phyloP scores from a whole-genome alignment of 2,329 filamentous ascomycete species.

The Alternaria dauci region DNA sequence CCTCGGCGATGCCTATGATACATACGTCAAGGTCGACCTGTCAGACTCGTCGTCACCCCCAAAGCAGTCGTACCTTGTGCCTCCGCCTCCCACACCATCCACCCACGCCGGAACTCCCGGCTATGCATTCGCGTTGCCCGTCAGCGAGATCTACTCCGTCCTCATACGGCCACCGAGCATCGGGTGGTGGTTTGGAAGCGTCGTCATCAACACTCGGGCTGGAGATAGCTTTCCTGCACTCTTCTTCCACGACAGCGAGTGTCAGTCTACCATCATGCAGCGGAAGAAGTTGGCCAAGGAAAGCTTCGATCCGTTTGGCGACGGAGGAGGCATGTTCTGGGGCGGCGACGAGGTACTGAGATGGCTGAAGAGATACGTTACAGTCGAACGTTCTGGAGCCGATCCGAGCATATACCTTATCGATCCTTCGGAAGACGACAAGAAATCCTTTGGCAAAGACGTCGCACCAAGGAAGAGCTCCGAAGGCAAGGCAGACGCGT shows the following conservation, averaged over 20 bases:
- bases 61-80: constrained; percentile 87
- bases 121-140: constrained; percentile 90
- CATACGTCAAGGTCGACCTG: constrained; percentile 95
- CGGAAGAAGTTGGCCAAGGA: constrained; percentile 86
- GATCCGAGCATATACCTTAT: constrained; percentile 93
- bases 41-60: constrained; percentile 82
- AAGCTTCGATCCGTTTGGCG: constrained; percentile 88
- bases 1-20: constrained; percentile 81
- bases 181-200: constrained; percentile 97
- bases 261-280: constrained; percentile 92
- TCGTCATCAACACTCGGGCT: constrained; percentile 89
- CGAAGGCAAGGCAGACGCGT: constrained; percentile 35
- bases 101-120: constrained; percentile 75
- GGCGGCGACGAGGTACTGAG: constrained; percentile 93
- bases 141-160: constrained; percentile 89
- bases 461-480: constrained; percentile 51
- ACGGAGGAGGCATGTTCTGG: constrained; percentile 91
- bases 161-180: constrained; percentile 89
- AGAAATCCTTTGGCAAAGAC: constrained; percentile 77
- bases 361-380: constrained; percentile 87
- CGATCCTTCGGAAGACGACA: constrained; percentile 86
- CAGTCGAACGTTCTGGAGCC: constrained; percentile 81
- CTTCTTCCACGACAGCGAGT: constrained; percentile 98
- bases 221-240: constrained; percentile 94
- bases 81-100: constrained; percentile 86